phyloP scores from a whole-genome alignment of 2,329 filamentous ascomycete species.

The Fusarium sp. region DNA sequence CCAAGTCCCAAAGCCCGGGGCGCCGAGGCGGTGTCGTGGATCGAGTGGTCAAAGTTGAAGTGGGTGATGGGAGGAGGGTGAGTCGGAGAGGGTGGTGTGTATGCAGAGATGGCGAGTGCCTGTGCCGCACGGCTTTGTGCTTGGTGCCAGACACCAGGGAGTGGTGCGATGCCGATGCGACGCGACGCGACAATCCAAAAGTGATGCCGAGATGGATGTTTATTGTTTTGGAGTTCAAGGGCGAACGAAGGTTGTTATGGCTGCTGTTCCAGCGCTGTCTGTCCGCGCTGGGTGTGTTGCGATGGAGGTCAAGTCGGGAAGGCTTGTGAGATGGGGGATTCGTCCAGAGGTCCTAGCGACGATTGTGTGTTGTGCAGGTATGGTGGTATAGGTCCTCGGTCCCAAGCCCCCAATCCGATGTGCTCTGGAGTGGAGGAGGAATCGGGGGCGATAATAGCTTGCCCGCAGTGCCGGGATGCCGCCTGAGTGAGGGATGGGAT shows the following conservation, averaged over 20 bases:
- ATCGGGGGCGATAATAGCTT: constrained; percentile 40
- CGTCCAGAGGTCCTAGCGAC: constrained; percentile 14
- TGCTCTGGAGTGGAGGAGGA: constrained; percentile 31
- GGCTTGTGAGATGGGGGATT: constrained; percentile 15
- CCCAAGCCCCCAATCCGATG: constrained; percentile 22
- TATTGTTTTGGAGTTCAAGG: constrained; percentile 31
- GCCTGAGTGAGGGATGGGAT: constrained; percentile 15
- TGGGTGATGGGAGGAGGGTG: constrained; percentile 27
- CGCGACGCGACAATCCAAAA: constrained; percentile 35
- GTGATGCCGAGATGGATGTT: constrained; percentile 34
- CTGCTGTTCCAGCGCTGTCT: not conserved
- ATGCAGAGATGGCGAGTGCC: constrained; percentile 20
- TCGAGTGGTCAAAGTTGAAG: constrained; percentile 41
- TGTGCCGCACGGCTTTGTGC: constrained; percentile 37
- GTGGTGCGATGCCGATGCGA: constrained; percentile 33
- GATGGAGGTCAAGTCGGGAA: constrained; percentile 3
- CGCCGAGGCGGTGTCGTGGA: constrained; percentile 47
- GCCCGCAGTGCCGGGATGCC: constrained; percentile 34
- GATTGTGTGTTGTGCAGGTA: constrained; percentile 38
- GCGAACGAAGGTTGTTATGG: not conserved
- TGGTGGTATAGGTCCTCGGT: constrained; percentile 9
- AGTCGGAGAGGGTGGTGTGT: constrained; percentile 36
- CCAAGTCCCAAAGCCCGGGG: constrained; percentile 41
- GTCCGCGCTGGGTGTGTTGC: not conserved
- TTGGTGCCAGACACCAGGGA: constrained; percentile 31